Base-by-base conservation (phyloP, 169 alveolate species). In the Plasmodium malariae region DNA sequence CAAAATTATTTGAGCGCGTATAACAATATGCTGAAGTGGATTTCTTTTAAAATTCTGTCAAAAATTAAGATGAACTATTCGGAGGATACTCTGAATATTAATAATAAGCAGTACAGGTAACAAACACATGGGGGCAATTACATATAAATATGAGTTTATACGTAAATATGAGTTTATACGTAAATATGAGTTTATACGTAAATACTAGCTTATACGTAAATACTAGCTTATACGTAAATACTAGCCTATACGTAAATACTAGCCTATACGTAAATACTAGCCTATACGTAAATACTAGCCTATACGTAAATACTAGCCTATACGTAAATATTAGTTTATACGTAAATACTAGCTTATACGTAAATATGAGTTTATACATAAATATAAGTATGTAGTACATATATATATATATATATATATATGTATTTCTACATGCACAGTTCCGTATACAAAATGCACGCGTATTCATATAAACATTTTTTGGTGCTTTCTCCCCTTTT, bases 1-100 rank as follows among this genome's bases (percentile, higher is more conserved):
- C 59, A 76, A 43, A 76, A 76, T 76, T 76, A 76, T 54, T 60
- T 62, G 65, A 60, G 76, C 30, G 88, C 73, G 4, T 37, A 51
- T 36, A 76, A 76, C 19, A 76, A 76, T 9, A 76, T 76, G 88
- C 36, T 76, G 3, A 76, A 76, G 21, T 76, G 88, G 88, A 24
- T 62, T 12, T 62, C 76, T 28, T 76, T 76, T 62, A 76, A 62
- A 76, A 76, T 76, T 43, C 19, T 60, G 1, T 76, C 88, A 14
- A 60, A 76, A 67, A 49, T 76, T 28, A 37, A 76, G 54, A 19
- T 36, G 34, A 45, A 51, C 54, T 76, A 48, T 48, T 59, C 69
- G 36, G 88, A 76, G 54, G 76, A 76, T 40, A 76, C 76, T 3
- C 36, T 76, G 28, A 76, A 76, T 54, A 76, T 76, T 67, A 62